phyloP scores from a whole-genome alignment of 1,139 yeast genomes.

The Sugiyamaella japonica region DNA sequence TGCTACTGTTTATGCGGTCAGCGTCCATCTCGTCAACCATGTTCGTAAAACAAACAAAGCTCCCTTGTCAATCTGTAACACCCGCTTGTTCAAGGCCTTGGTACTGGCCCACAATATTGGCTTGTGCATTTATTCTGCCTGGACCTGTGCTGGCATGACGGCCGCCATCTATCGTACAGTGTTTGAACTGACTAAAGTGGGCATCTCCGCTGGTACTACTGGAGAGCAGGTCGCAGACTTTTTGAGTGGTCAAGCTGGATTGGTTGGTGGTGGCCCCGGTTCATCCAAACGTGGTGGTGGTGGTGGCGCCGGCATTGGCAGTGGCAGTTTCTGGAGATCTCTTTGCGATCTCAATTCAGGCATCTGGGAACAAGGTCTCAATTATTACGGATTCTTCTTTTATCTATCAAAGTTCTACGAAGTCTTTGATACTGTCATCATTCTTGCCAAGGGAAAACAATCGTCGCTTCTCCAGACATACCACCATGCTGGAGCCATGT shows the following conservation, averaged over 20 bases:
- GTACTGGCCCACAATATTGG: slow-evolving; percentile 64
- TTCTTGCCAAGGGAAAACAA: slow-evolving; percentile 67
- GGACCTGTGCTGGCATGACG: slow-evolving; percentile 74
- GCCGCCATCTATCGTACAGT: slow-evolving; percentile 46
- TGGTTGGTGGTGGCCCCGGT: slow-evolving; percentile 16
- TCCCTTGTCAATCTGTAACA: slow-evolving; percentile 54
- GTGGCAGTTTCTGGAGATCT: slow-evolving; percentile 53
- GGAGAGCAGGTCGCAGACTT: slow-evolving; percentile 29
- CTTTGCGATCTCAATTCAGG: slow-evolving; percentile 65
- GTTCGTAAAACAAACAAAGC: slow-evolving; percentile 49
- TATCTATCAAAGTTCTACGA: slow-evolving; percentile 74
- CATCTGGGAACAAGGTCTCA: slow-evolving; percentile 57
- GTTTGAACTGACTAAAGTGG: slow-evolving; percentile 28
- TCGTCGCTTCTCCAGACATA: slow-evolving; percentile 70
- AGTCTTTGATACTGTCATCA: slow-evolving; percentile 67
- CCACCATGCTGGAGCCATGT: slow-evolving; percentile 82
- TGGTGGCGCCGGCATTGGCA: not conserved
- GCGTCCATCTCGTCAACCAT: slow-evolving; percentile 58
- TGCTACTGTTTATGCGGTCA: slow-evolving; percentile 58
- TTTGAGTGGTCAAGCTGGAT: slow-evolving; percentile 36
- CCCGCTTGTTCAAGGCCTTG: slow-evolving; percentile 51
- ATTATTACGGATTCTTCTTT: slow-evolving; percentile 65
- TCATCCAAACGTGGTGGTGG: not conserved
- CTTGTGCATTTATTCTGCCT: slow-evolving; percentile 64
- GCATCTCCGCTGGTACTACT: slow-evolving; percentile 21